Conservation (phyloP, 1,284 basidiomycete genomes). For the Ustilago curta region DNA sequence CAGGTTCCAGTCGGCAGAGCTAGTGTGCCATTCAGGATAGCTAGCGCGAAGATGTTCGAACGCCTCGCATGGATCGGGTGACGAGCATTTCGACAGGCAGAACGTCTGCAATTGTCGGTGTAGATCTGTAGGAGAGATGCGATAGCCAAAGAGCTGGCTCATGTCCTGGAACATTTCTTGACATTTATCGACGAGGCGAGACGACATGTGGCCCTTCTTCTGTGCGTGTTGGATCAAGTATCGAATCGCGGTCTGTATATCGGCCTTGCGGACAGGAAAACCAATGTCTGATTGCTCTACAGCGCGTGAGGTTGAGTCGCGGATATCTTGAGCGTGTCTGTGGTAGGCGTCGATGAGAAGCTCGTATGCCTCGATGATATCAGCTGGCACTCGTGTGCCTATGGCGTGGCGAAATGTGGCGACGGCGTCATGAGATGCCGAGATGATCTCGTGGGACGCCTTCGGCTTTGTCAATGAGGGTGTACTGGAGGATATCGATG, state of each 20-base stretch:
- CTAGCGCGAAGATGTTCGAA: slow-evolving; percentile 25
- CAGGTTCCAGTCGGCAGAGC: slow-evolving; percentile 44
- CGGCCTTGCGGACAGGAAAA: slow-evolving; percentile 38
- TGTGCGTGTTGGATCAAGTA: slow-evolving; percentile 18
- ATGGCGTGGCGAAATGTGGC: slow-evolving; percentile 22
- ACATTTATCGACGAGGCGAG: slow-evolving; percentile 10
- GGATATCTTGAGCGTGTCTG: slow-evolving; percentile 11
- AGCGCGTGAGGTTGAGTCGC: slow-evolving; percentile 2
- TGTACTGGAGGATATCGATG: not conserved
- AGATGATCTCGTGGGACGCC: slow-evolving; percentile 21
- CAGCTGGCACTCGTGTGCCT: not conserved
- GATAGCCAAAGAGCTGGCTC: slow-evolving; percentile 27
- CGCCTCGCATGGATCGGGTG: slow-evolving; percentile 13
- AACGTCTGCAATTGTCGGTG: slow-evolving; percentile 30
- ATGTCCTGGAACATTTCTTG: slow-evolving; percentile 42
- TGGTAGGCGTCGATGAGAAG: slow-evolving; percentile 16
- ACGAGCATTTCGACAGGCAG: slow-evolving; percentile 4
- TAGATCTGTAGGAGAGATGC: slow-evolving; percentile 28
- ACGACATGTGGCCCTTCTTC: slow-evolving; percentile 3
- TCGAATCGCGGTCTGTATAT: slow-evolving; percentile 34
- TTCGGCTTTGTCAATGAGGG: not conserved
- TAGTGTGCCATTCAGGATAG: slow-evolving; percentile 38
- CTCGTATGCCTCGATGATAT: slow-evolving; percentile 22
- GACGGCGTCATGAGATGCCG: slow-evolving; percentile 17
- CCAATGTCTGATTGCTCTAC: slow-evolving; percentile 2